phyloP scores from a whole-genome alignment of 192 early-diverging fungal species.

The Backusella westeae region DNA sequence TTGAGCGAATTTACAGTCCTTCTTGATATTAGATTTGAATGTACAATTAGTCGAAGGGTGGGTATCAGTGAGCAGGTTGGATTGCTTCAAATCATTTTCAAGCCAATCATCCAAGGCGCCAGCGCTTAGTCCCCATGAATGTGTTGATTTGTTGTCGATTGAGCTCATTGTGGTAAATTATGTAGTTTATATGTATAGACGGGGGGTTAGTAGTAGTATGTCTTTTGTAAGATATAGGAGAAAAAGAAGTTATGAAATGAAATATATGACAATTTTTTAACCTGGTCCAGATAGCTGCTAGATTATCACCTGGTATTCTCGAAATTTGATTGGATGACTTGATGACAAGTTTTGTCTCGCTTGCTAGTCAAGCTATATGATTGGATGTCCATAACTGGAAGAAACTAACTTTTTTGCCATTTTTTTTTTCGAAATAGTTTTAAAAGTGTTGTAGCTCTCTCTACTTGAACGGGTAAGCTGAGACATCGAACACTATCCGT shows the following conservation, averaged over 20 bases:
- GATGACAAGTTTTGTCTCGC: constrained; percentile 26
- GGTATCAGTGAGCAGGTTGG: constrained; percentile 9
- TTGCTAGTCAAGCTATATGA: neutral
- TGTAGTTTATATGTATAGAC: neutral
- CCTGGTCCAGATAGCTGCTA: neutral
- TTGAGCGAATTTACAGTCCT: neutral
- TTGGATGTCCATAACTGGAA: constrained; percentile 16
- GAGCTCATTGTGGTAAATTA: constrained; percentile 1
- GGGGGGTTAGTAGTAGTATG: neutral
- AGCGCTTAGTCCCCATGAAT: constrained; percentile 5
- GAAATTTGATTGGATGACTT: constrained; percentile 15
- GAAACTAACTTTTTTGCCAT: constrained; percentile 12
- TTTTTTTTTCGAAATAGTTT: neutral
- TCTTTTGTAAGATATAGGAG: neutral
- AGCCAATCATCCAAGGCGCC: constrained; percentile 25
- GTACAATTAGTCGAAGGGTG: neutral
- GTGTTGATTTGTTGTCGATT: neutral
- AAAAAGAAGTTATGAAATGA: constrained; percentile 1
- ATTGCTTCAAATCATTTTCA: constrained; percentile 22
- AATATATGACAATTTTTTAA: neutral
- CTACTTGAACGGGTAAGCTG: neutral
- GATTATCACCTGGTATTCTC: constrained; percentile 20
- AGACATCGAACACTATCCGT: neutral
- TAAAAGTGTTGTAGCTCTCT: neutral
- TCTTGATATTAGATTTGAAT: neutral